phyloP scores from a whole-genome alignment of 140 eudicot species.

The Flaveria floridana region DNA sequence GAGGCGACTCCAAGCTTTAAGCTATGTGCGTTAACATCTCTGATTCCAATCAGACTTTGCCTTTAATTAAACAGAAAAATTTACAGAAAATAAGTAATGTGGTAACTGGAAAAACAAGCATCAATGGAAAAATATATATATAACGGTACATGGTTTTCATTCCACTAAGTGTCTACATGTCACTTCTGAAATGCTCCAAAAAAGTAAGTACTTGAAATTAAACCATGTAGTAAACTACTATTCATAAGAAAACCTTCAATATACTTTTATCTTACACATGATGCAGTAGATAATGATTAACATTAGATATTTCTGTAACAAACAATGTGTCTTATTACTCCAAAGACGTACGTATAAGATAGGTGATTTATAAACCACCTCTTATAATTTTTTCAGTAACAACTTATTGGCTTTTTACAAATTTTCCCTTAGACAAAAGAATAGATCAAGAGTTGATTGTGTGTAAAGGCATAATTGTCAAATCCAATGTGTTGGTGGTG shows the following conservation, averaged over 20 bases:
- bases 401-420: constrained; percentile 1
- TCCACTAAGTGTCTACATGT: no score
- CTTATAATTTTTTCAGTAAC: neutral
- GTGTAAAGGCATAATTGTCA: neutral
- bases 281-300: neutral
- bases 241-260: neutral
- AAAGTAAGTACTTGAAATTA: no score
- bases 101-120: constrained; percentile 13
- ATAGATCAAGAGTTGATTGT: neutral
- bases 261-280: neutral
- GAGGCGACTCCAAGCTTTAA: constrained; percentile 76
- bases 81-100: neutral
- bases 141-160: neutral
- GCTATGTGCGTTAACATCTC: constrained; percentile 53
- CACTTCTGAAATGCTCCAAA: no score
- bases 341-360: neutral
- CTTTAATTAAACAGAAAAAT: constrained; percentile 33
- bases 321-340: neutral
- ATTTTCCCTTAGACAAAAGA: neutral
- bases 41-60: constrained; percentile 42
- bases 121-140: neutral
- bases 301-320: neutral
- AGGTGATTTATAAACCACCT: neutral
- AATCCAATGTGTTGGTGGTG: neutral
- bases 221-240: neutral